Evolutionary conservation across 2,329 filamentous ascomycete genomes (phyloP).

Genomic region (Pyricularia grisea): DNA sequence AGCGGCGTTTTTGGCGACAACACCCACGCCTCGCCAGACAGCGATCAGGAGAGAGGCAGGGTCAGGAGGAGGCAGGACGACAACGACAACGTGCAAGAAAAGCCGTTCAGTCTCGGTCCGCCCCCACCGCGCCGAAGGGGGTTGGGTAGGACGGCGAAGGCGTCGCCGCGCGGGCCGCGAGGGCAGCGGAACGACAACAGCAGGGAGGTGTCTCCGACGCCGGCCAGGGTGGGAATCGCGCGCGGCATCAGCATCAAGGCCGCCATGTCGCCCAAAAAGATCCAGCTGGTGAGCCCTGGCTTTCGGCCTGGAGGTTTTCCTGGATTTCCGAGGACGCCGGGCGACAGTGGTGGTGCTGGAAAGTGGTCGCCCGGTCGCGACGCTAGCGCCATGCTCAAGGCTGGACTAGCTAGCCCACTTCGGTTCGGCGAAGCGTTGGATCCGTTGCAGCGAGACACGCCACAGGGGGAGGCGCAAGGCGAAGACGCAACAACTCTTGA

Average conservation of each 20-base stretch:
- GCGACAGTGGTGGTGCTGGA: background rate
- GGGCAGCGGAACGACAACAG: background rate
- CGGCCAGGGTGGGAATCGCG: slow-evolving; percentile 1
- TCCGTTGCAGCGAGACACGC: background rate
- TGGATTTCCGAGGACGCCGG: background rate
- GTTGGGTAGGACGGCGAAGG: background rate
- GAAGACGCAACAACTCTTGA: background rate
- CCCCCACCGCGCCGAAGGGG: background rate
- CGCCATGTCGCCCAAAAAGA: slow-evolving; percentile 1
- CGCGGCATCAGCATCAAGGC: slow-evolving; percentile 7
- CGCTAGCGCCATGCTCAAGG: background rate
- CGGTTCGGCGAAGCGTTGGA: background rate
- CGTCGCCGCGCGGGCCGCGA: background rate
- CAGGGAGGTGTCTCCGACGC: background rate
- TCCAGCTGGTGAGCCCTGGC: background rate
- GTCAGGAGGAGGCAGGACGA: background rate
- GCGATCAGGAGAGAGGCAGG: background rate
- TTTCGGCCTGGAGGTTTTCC: background rate
- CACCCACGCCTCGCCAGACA: background rate
- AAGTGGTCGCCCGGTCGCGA: background rate
- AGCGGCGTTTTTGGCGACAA: background rate
- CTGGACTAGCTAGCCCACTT: background rate
- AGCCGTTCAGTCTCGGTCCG: background rate
- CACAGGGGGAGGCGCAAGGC: background rate
- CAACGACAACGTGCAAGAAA: background rate